phyloP scores from a whole-genome alignment of 768 basidiomycete species.

The Chalciporus sphaerocephalus region DNA sequence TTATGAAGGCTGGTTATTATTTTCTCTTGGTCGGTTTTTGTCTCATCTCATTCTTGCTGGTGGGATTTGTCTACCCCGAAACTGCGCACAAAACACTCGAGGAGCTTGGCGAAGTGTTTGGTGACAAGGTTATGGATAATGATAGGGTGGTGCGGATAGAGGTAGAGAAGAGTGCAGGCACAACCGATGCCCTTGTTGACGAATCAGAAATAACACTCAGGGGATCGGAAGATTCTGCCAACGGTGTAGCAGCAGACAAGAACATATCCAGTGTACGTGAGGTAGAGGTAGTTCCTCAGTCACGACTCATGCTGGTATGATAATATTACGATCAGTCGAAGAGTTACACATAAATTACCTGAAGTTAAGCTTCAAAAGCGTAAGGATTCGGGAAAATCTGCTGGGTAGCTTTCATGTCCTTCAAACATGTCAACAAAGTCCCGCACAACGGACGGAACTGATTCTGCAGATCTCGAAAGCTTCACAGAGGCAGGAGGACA shows the following conservation, averaged over 20 bases:
- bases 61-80: conserved; percentile 48
- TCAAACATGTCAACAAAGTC: conserved; percentile 33
- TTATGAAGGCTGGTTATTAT: conserved; percentile 45
- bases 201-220: conserved; percentile 27
- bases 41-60: conserved; percentile 40
- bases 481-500: background rate
- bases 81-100: conserved; percentile 45
- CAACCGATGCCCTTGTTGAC: conserved; percentile 10
- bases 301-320: conserved; percentile 9
- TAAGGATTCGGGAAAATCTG: conserved; percentile 32
- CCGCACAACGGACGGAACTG: conserved; percentile 27
- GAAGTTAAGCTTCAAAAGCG: conserved; percentile 3
- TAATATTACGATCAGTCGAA: background rate
- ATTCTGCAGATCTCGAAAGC: conserved; percentile 5
- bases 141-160: conserved; percentile 17
- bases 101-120: conserved; percentile 47
- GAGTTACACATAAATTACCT: background rate
- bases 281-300: conserved; percentile 12
- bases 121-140: conserved; percentile 31
- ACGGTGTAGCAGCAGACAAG: conserved; percentile 15
- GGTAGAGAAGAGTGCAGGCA: conserved; percentile 13
- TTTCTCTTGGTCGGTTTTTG: conserved; percentile 48
- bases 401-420: conserved; percentile 33
- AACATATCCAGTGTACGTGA: conserved; percentile 12
- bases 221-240: conserved; percentile 14